These are phyloP conservation scores for Monosporascus sp. DNA, from an alignment of 2,329 filamentous ascomycete genomes.

Conservation along the genomic window DNA sequence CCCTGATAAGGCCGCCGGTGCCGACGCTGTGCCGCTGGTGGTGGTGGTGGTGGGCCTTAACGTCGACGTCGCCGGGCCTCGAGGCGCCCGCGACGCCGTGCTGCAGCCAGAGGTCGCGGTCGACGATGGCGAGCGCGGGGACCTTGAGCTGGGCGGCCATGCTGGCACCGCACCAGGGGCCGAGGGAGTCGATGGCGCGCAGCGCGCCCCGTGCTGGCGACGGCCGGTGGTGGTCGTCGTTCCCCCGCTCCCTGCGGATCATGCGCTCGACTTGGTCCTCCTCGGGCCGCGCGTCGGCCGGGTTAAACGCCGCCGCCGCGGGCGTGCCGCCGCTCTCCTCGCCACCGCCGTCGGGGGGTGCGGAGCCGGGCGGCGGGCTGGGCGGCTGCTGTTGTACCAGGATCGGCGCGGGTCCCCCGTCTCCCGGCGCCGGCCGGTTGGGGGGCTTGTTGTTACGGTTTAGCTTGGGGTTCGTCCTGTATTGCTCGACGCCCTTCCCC, in stretches of 20 bases:
- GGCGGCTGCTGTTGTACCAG: constrained; percentile 8
- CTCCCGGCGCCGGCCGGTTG: constrained; percentile 16
- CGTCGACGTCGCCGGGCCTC: constrained; percentile 52
- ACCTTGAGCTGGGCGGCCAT: constrained; percentile 63
- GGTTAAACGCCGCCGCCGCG: constrained; percentile 25
- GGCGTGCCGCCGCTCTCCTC: no score
- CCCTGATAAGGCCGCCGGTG: constrained; percentile 42
- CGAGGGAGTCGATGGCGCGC: constrained; percentile 62
- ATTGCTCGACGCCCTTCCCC: constrained; percentile 59
- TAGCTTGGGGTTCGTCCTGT: constrained; percentile 40
- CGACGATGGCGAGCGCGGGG: constrained; percentile 62
- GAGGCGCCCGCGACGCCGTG: constrained; percentile 60
- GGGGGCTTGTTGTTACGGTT: constrained; percentile 21
- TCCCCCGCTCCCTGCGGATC: constrained; percentile 36
- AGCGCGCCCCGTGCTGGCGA: constrained; percentile 50
- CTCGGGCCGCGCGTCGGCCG: constrained; percentile 42
- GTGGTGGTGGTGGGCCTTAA: constrained; percentile 37
- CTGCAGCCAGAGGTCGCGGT: constrained; percentile 65
- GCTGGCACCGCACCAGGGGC: constrained; percentile 70
- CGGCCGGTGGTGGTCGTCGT: constrained; percentile 26
- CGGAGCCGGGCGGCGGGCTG: background rate
- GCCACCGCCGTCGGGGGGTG: background rate
- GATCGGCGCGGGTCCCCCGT: constrained; percentile 10
- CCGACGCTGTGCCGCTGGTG: constrained; percentile 60
- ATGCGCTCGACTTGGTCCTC: constrained; percentile 54